Percentiles rank a stretch among this genome's conserved stretches.
Evolutionary conservation across 257 asterid species (phyloP).

Genomic region (Perilla frutescens): DNA sequence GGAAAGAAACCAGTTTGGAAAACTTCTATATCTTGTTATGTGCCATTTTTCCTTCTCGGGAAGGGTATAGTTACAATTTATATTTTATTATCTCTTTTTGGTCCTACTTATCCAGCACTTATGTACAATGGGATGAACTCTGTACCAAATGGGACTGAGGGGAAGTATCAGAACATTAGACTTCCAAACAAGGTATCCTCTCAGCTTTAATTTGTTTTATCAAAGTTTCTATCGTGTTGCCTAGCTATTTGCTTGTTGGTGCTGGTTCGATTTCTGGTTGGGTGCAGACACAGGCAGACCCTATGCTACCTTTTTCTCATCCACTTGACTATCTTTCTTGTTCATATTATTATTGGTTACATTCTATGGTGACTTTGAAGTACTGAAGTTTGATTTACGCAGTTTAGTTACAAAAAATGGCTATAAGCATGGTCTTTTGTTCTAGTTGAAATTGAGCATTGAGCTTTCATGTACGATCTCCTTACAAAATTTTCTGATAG

Average conservation of each 20-base stretch:
- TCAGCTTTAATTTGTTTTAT: constrained; percentile 25
- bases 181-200: constrained; percentile 45
- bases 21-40: not conserved
- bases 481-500: constrained; percentile 4
- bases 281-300: not conserved
- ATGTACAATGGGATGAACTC: constrained; percentile 54
- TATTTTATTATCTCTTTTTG: not conserved
- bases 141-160: constrained; percentile 51
- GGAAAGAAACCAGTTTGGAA: not conserved
- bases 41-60: too few species aligned
- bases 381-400: not conserved
- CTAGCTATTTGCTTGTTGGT: constrained; percentile 7
- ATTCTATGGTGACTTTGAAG: not conserved
- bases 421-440: constrained; percentile 18
- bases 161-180: constrained; percentile 45
- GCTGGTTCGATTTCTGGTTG: constrained; percentile 12
- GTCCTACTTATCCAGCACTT: constrained; percentile 40
- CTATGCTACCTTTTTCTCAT: constrained; percentile 17
- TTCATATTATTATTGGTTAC: constrained; percentile 8
- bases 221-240: constrained; percentile 23
- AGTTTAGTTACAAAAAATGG: not conserved
- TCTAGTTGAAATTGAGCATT: not conserved
- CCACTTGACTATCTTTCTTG: not conserved
- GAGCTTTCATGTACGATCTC: constrained; percentile 12
- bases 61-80: not conserved